Evolutionary conservation across 331 rosid genomes (phyloP).

Genomic region (Malus hybrid): DNA sequence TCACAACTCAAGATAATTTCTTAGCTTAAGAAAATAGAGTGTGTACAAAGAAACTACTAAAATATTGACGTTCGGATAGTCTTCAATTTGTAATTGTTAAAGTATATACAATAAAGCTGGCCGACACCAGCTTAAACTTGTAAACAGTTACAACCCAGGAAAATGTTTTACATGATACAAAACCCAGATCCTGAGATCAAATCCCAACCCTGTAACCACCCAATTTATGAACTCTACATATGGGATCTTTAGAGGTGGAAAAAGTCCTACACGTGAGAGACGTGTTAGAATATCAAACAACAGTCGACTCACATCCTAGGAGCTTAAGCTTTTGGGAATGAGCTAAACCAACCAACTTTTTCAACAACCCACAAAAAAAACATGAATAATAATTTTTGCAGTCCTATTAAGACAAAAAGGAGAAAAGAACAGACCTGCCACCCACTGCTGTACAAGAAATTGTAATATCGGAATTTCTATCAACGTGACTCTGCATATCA

Average conservation of each 20-base stretch:
- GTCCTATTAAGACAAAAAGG: constrained; percentile 14
- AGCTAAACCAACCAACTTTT: not conserved
- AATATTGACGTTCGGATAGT: not conserved
- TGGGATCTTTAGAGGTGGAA: not conserved
- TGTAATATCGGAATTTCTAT: constrained; percentile 63
- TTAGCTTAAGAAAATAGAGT: not conserved
- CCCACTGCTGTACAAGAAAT: constrained; percentile 68
- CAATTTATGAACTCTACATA: not conserved
- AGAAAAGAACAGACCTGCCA: constrained; percentile 43
- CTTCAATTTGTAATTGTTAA: not conserved
- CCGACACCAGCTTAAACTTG: not conserved
- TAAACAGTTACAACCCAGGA: not conserved
- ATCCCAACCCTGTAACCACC: not conserved
- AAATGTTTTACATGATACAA: not conserved
- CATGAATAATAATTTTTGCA: not conserved
- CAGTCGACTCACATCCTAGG: not conserved
- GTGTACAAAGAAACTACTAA: not conserved
- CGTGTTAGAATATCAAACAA: not conserved
- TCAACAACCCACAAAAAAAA: not conserved
- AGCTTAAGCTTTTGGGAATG: not conserved
- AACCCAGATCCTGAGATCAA: not conserved
- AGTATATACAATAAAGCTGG: not conserved
- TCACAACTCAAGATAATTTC: no score
- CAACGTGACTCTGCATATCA: constrained; percentile 61
- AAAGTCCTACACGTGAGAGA: no score